Base-by-base conservation (phyloP, 495 filamentous ascomycete species). In the Haplographium delicatum region DNA sequence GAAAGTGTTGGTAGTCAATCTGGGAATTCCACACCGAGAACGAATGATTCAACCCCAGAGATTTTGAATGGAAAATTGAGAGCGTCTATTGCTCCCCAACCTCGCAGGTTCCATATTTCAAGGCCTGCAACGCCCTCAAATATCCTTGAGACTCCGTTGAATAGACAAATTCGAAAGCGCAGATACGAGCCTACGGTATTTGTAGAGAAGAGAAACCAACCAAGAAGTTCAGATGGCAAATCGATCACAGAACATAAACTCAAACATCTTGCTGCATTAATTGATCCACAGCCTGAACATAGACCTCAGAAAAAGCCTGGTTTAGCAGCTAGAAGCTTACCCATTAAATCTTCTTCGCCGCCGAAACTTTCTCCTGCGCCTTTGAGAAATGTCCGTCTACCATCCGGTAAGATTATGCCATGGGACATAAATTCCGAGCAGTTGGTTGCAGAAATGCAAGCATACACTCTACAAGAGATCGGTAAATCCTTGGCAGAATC, bases 51-150 rank as follows among this genome's bases (percentile, higher is more conserved):
- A n/a, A n/a, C n/a, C n/a, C n/a, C n/a, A n/a, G n/a, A n/a, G n/a
- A n/a, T n/a, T n/a, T n/a, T n/a, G n/a, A n/a, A n/a, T n/a, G n/a
- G n/a, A n/a, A n/a, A n/a, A n/a, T n/a, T n/a, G n/a, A n/a, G n/a
- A n/a, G n/a, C n/a, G n/a, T n/a, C n/a, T n/a, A n/a, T n/a, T n/a
- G n/a, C n/a, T n/a, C n/a, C n/a, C n/a, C 62, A 64, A 35, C 65
- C 53, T 30, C 64, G 69, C 51, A 63, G 70, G 38, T 79, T 78
- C 45, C 74, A 77, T 63, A 61, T 79, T 48, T 75, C 70, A 28
- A 64, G 57, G 57, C 65, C 51, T 30, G 60, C 62, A 22, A 53
- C 58, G 18, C 59, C 60, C 41, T 40, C 30, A 2, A 28, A 34
- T 34, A 4, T 19, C 3, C n/a, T 40, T 34, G 8, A 13, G 7